Evolutionary conservation across 768 basidiomycete genomes (phyloP), one percentile per base, ranked within the genome.

Genomic region (Lactarius quietus): DNA sequence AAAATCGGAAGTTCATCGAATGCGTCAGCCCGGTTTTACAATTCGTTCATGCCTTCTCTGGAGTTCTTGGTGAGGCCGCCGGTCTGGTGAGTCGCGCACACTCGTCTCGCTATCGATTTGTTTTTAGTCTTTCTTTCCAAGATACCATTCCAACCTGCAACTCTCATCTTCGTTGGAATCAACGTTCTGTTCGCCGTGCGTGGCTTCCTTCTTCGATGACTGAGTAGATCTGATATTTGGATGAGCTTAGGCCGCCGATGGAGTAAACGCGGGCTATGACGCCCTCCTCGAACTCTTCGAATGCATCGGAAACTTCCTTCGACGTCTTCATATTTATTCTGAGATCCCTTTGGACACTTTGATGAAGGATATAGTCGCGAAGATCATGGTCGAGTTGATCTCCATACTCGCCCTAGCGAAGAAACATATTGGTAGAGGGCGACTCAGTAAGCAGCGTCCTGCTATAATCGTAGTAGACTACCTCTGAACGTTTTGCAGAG

Each of bases 331-430:
- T 14, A 6, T 58, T 31, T 58, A 63, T 41, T 23, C 48, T 18
- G 36, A 58, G 56, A 57, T 58, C 17, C 20, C 56, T 7, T 31
- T 48, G n/a, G 9, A 35, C 18, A 20, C 48, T 18, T 38, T 63
- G 3, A 33, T 33, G 33, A 33, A 3, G 33, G 48, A 63, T 29
- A 63, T 63, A 9, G 33, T 58, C 26, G 62, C 51, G 36, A 58
- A 35, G 38, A 58, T 58, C 15, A 57, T 63, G 62, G 43, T 18
- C 2, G 62, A 57, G 20, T 28, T 63, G 18, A 35, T 63, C 20
- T 57, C 62, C 3, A 56, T 63, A 26, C 43, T 63, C 31, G 62
- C 62, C 4, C 26, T 58, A 5, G 48, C 62, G 8, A 58, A 56
- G 15, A 57, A 63, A 3, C 48, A 63, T n/a, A 63, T 63, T 5